Evolutionary conservation across 2,329 filamentous ascomycete genomes (phyloP).

Genomic region (Ceratocystis smalleyi): DNA sequence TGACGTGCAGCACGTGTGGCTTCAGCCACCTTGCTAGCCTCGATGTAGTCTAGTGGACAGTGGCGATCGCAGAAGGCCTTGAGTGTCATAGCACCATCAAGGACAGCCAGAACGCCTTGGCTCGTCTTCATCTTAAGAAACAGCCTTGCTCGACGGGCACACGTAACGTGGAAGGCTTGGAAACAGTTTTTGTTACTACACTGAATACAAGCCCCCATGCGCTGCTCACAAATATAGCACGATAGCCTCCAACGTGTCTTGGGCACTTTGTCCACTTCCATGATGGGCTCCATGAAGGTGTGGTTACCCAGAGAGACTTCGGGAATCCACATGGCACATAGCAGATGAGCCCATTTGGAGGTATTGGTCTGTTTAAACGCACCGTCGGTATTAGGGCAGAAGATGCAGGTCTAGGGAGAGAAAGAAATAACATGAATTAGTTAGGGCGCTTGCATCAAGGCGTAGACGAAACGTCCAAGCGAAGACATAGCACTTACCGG

Average conservation of each 20-base stretch:
- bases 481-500: conserved; percentile 41
- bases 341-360: conserved; percentile 88
- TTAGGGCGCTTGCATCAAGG: background rate
- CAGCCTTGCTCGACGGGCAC: conserved; percentile 70
- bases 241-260: conserved; percentile 83
- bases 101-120: conserved; percentile 59
- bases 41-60: conserved; percentile 73
- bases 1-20: conserved; percentile 72
- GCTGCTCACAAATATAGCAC: conserved; percentile 94
- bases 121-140: conserved; percentile 95
- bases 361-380: conserved; percentile 97
- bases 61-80: conserved; percentile 96
- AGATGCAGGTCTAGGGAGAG: conserved; percentile 63
- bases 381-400: conserved; percentile 93
- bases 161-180: conserved; percentile 93
- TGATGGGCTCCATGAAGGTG: conserved; percentile 95
- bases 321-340: conserved; percentile 97
- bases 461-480: background rate
- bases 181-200: conserved; percentile 97
- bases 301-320: conserved; percentile 91
- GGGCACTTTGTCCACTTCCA: conserved; percentile 94
- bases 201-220: conserved; percentile 96
- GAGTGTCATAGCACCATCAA: conserved; percentile 64
- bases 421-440: conserved; percentile 2
- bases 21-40: conserved; percentile 67